Conservation (phyloP, 1,284 basidiomycete genomes). For the Marasmius fiardii region DNA sequence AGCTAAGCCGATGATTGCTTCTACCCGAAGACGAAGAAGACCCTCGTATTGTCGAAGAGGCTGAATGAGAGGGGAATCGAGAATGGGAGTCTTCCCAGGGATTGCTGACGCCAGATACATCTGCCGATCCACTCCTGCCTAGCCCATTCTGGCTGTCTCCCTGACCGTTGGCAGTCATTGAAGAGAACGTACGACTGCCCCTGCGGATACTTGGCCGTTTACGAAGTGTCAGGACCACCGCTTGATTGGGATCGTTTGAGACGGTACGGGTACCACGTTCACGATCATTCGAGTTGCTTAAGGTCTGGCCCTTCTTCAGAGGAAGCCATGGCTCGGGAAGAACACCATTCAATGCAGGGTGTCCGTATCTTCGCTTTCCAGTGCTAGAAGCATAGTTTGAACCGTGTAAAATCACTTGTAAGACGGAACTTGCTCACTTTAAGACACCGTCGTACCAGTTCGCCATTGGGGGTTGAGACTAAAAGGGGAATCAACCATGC, state of each 20-base stretch:
- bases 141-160: not conserved
- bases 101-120: slow-evolving; percentile 30
- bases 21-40: slow-evolving; percentile 18
- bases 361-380: slow-evolving; percentile 84
- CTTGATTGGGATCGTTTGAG: slow-evolving; percentile 44
- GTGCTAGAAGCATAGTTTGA: slow-evolving; percentile 45
- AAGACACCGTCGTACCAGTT: slow-evolving; percentile 90
- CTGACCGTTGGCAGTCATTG: slow-evolving; percentile 5
- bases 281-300: slow-evolving; percentile 51
- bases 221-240: slow-evolving; percentile 73
- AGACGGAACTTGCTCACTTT: slow-evolving; percentile 51
- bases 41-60: slow-evolving; percentile 6
- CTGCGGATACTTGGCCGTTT: slow-evolving; percentile 58
- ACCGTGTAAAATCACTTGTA: not conserved
- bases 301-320: slow-evolving; percentile 71
- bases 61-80: no score
- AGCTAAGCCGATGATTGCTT: slow-evolving; percentile 64
- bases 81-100: slow-evolving; percentile 53
- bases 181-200: slow-evolving; percentile 25
- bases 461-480: slow-evolving; percentile 94
- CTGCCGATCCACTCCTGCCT: slow-evolving; percentile 14
- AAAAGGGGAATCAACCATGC: slow-evolving; percentile 1
- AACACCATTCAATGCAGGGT: slow-evolving; percentile 85
- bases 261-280: slow-evolving; percentile 27
- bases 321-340: slow-evolving; percentile 92